Evolutionary conservation across 2,329 filamentous ascomycete species (phyloP).

Genomic region (Fonsecaea multimorphosa): DNA sequence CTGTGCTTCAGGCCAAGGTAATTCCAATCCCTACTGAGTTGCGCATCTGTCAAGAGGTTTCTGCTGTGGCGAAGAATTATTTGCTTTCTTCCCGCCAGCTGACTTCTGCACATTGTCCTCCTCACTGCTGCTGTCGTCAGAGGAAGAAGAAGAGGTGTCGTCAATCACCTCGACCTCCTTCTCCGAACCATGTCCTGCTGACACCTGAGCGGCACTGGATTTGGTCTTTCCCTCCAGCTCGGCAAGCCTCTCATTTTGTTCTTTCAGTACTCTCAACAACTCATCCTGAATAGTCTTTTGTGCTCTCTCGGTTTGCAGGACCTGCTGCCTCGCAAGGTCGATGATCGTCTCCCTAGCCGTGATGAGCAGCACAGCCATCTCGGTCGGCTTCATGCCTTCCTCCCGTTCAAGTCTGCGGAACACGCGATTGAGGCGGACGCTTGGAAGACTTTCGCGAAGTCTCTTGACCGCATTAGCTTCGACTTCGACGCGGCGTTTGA

Average conservation of each 20-base stretch:
- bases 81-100: background rate
- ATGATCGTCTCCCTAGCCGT: slow-evolving; percentile 30
- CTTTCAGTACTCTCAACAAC: slow-evolving; percentile 28
- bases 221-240: slow-evolving; percentile 10
- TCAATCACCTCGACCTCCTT: background rate
- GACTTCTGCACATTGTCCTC: slow-evolving; percentile 1
- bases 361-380: slow-evolving; percentile 26
- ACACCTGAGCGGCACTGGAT: background rate
- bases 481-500: slow-evolving; percentile 20
- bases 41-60: slow-evolving; percentile 1
- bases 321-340: slow-evolving; percentile 30
- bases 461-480: slow-evolving; percentile 29
- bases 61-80: background rate
- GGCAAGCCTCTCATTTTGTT: slow-evolving; percentile 23
- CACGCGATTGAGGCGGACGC: slow-evolving; percentile 20
- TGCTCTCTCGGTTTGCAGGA: slow-evolving; percentile 22
- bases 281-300: slow-evolving; percentile 23
- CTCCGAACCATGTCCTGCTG: background rate
- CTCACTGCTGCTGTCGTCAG: slow-evolving; percentile 1
- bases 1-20: background rate
- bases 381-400: slow-evolving; percentile 22
- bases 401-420: slow-evolving; percentile 17
- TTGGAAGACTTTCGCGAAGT: slow-evolving; percentile 30
- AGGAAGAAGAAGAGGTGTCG: background rate
- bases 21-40: background rate